Evolutionary conservation across 495 filamentous ascomycete genomes (phyloP).

Genomic region (Chaetomium cochliodes): DNA sequence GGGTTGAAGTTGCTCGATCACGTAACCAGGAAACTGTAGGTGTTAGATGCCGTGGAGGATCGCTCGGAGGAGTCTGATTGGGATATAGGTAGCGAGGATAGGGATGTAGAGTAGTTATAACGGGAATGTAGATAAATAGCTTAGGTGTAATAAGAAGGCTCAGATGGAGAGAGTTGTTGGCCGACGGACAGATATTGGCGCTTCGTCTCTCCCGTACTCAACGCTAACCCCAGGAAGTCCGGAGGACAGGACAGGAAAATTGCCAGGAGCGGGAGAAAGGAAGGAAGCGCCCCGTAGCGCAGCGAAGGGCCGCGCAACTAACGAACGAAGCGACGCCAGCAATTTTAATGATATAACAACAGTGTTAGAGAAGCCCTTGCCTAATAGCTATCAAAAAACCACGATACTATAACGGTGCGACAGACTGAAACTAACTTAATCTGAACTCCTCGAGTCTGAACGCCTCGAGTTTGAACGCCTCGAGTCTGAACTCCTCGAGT

Average conservation of each 20-base stretch:
- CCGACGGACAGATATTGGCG: conserved; percentile 13
- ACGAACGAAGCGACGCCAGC: conserved; percentile 16
- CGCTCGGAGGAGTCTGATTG: neutral
- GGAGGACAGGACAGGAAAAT: conserved; percentile 10
- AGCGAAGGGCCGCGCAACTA: conserved; percentile 14
- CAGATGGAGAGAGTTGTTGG: neutral
- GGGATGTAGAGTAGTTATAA: too few relatives aligned
- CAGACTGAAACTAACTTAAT: too few relatives aligned
- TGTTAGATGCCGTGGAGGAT: neutral
- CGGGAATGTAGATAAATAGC: neutral
- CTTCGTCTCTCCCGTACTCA: conserved; percentile 10
- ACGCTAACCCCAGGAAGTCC: conserved; percentile 8
- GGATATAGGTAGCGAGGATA: neutral
- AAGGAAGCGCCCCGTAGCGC: conserved; percentile 16
- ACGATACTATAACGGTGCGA: too few relatives aligned
- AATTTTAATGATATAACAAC: too few relatives aligned
- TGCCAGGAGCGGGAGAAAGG: conserved; percentile 16
- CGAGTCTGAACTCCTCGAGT: too few relatives aligned
- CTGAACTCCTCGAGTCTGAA: too few relatives aligned
- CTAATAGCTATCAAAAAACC: too few relatives aligned
- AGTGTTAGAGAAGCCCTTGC: too few relatives aligned
- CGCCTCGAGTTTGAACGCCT: too few relatives aligned
- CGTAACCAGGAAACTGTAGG: neutral
- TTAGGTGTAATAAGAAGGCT: neutral
- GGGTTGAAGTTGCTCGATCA: conserved; percentile 1